phyloP scores from a whole-genome alignment of 2,329 filamentous ascomycete species.

The Talaromyces albobiverticillius region DNA sequence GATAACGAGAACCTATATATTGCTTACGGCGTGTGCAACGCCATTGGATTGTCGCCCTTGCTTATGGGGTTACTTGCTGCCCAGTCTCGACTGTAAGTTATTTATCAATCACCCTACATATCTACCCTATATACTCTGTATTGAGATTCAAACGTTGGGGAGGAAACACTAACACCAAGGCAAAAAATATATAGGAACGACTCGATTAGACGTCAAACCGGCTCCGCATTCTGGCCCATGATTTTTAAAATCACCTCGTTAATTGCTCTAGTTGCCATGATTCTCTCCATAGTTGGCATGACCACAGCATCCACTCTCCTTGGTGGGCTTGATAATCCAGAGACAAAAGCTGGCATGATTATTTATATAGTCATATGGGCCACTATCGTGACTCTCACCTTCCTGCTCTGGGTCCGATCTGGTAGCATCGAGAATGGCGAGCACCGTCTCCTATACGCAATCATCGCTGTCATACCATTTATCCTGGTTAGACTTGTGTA shows the following conservation, averaged over 20 bases:
- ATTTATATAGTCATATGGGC: slow-evolving; percentile 33
- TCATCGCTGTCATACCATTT: slow-evolving; percentile 28
- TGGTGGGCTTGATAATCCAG: slow-evolving; percentile 27
- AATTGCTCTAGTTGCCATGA: slow-evolving; percentile 30
- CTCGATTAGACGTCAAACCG: slow-evolving; percentile 21
- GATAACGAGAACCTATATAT: slow-evolving; percentile 24
- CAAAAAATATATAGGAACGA: too few relatives aligned
- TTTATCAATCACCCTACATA: too few relatives aligned
- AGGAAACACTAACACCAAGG: too few relatives aligned
- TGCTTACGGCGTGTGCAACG: slow-evolving; percentile 25
- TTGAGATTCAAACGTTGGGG: too few relatives aligned
- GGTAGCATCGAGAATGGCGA: slow-evolving; percentile 26
- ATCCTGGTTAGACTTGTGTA: slow-evolving; percentile 30
- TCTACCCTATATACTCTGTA: too few relatives aligned
- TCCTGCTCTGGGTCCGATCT: too few relatives aligned
- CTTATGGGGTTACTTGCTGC: slow-evolving; percentile 16
- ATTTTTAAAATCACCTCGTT: slow-evolving; percentile 29
- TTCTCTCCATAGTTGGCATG: slow-evolving; percentile 46
- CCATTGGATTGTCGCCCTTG: slow-evolving; percentile 21
- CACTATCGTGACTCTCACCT: slow-evolving; percentile 32
- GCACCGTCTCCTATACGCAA: slow-evolving; percentile 25
- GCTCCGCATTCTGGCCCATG: slow-evolving; percentile 19
- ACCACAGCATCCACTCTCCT: slow-evolving; percentile 26
- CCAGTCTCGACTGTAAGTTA: slow-evolving; percentile 21
- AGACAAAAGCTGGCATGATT: slow-evolving; percentile 42